Evolutionary conservation across 2,329 filamentous ascomycete species (phyloP).

Genomic region (Talaromyces pinophilus): DNA sequence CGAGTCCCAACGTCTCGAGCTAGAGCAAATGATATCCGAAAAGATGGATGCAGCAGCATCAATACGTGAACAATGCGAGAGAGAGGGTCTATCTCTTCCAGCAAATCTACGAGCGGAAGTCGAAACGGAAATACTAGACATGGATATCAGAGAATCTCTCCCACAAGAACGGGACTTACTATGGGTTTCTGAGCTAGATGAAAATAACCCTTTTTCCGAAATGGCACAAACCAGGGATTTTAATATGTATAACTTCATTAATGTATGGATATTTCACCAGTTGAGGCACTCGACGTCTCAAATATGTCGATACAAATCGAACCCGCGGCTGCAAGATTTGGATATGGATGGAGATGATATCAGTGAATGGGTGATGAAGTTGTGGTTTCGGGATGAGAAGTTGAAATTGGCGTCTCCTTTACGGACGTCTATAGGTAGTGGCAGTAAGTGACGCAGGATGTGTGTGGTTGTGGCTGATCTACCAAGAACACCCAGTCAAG

Average conservation of each 20-base stretch:
- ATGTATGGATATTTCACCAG: conserved; percentile 37
- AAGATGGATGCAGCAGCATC: conserved; percentile 26
- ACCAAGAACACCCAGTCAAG: background rate
- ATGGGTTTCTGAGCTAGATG: conserved; percentile 26
- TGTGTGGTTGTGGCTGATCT: background rate
- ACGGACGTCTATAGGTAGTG: background rate
- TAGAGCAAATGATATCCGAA: conserved; percentile 29
- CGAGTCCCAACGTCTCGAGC: conserved; percentile 26
- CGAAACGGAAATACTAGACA: background rate
- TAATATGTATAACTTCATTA: conserved; percentile 30
- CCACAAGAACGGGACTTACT: conserved; percentile 25
- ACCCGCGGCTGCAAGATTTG: conserved; percentile 25
- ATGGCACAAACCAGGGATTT: conserved; percentile 19
- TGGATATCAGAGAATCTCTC: conserved; percentile 6
- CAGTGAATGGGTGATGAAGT: conserved; percentile 28
- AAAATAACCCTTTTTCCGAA: conserved; percentile 29
- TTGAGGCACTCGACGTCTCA: conserved; percentile 34
- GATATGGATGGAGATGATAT: conserved; percentile 28
- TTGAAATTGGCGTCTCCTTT: background rate
- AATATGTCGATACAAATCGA: conserved; percentile 30
- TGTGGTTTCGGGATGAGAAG: conserved; percentile 30
- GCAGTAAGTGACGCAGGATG: background rate
- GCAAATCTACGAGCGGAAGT: background rate
- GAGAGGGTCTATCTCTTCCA: background rate
- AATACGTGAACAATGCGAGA: conserved; percentile 27